These are phyloP conservation scores for Neurospora sp. DNA, from an alignment of 495 filamentous ascomycete genomes.

Conservation along the genomic window DNA sequence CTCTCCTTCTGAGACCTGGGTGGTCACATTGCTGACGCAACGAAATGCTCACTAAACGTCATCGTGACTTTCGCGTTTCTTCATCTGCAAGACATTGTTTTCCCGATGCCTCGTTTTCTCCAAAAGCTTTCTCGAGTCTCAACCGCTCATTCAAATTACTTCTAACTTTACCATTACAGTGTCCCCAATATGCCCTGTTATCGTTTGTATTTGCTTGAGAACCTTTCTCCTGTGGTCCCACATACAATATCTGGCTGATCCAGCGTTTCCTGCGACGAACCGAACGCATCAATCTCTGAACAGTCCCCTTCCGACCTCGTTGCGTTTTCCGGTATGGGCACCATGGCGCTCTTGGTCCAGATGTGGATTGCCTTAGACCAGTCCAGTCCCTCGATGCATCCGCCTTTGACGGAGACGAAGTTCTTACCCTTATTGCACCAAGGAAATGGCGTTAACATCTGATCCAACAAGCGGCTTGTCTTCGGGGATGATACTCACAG, in stretches of 20 bases:
- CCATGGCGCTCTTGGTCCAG: slow-evolving; percentile 50
- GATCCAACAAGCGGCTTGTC: neutral
- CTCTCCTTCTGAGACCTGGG: neutral
- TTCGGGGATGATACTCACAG: slow-evolving; percentile 18
- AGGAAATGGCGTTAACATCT: neutral
- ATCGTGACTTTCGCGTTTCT: neutral
- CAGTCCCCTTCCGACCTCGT: slow-evolving; percentile 30
- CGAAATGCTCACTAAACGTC: neutral
- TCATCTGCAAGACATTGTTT: neutral
- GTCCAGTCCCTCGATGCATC: slow-evolving; percentile 49
- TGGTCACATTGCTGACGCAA: neutral
- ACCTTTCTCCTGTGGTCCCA: slow-evolving; percentile 5
- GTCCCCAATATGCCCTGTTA: neutral
- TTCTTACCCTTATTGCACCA: slow-evolving; percentile 29
- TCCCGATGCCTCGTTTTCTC: neutral
- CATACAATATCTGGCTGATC: slow-evolving; percentile 29
- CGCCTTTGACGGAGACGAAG: slow-evolving; percentile 50
- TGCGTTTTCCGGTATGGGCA: slow-evolving; percentile 52
- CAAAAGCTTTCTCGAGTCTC: neutral
- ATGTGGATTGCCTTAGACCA: slow-evolving; percentile 49
- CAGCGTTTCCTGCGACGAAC: slow-evolving; percentile 24
- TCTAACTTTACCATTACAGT: neutral
- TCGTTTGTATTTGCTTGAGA: neutral
- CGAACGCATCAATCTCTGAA: slow-evolving; percentile 29
- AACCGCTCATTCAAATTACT: neutral